Percentiles rank a stretch among this genome's conserved stretches.
Evolutionary conservation across 352 stramenopile species (phyloP).

Genomic region (Globisporangium barbulae): DNA sequence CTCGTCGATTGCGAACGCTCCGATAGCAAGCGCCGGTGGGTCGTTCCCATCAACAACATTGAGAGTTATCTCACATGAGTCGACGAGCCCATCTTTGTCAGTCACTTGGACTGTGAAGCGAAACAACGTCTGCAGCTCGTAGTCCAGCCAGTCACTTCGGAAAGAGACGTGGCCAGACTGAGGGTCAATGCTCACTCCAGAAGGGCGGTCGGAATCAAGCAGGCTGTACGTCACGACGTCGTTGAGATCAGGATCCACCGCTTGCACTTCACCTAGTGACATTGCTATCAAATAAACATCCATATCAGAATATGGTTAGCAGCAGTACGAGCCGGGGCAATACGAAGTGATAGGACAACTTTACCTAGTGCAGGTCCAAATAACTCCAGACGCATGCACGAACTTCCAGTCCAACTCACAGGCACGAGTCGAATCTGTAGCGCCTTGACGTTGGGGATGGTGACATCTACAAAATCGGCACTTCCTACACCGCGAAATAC

Average conservation of each 20-base stretch:
- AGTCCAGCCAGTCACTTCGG: constrained; percentile 29
- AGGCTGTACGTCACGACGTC: constrained; percentile 21
- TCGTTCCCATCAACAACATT: constrained; percentile 5
- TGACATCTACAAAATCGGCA: constrained; percentile 2
- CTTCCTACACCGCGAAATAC: background rate
- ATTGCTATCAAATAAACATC: background rate
- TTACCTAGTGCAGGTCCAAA: constrained; percentile 42
- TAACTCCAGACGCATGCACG: constrained; percentile 45
- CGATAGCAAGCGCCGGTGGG: constrained; percentile 1
- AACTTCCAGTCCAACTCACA: constrained; percentile 25
- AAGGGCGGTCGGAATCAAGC: constrained; percentile 19
- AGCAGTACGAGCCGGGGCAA: background rate
- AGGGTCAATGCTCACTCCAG: constrained; percentile 26
- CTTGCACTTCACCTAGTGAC: background rate
- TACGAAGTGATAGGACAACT: background rate
- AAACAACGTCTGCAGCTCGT: constrained; percentile 19
- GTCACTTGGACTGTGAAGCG: constrained; percentile 23
- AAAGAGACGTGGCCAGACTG: constrained; percentile 21
- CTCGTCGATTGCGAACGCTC: constrained; percentile 1
- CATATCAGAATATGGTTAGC: background rate
- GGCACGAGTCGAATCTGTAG: constrained; percentile 43
- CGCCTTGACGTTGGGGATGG: constrained; percentile 26
- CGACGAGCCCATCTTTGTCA: constrained; percentile 13
- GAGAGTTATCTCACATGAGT: constrained; percentile 7
- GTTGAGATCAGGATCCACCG: constrained; percentile 6